These are phyloP conservation scores for Athelia psychrophila DNA, from an alignment of 1,284 basidiomycete species.

Conservation along the genomic window DNA sequence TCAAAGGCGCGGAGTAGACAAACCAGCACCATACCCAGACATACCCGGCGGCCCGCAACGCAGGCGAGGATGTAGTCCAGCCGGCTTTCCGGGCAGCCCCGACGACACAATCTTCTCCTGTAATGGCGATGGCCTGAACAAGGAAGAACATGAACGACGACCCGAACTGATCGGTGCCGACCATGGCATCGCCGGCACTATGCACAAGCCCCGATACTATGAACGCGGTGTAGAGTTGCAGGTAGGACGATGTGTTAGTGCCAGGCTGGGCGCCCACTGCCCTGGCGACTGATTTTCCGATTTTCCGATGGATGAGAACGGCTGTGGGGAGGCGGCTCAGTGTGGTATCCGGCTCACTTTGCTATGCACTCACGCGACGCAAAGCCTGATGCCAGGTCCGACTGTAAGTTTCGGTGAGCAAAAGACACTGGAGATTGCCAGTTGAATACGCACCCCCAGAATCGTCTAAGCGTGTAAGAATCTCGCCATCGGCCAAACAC, in stretches of 20 bases:
- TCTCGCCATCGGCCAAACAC: slow-evolving; percentile 29
- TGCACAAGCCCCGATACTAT: slow-evolving; percentile 17
- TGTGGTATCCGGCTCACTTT: neutral
- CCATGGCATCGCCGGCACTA: slow-evolving; percentile 13
- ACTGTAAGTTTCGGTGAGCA: slow-evolving; percentile 10
- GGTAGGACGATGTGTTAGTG: slow-evolving; percentile 8
- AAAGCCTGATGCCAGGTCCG: slow-evolving; percentile 29
- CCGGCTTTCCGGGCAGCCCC: neutral
- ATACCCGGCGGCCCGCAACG: neutral
- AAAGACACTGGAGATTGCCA: neutral
- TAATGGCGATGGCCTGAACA: slow-evolving; percentile 14
- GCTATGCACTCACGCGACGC: slow-evolving; percentile 16
- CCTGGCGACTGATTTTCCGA: slow-evolving; percentile 10
- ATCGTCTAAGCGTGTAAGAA: slow-evolving; percentile 30
- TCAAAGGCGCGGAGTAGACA: neutral
- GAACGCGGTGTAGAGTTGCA: slow-evolving; percentile 14
- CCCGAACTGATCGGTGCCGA: slow-evolving; percentile 9
- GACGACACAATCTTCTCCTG: slow-evolving; percentile 7
- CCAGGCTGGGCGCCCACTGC: slow-evolving; percentile 11
- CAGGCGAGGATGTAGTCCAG: neutral
- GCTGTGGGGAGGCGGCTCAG: slow-evolving; percentile 9
- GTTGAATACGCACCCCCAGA: slow-evolving; percentile 36
- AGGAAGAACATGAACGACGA: slow-evolving; percentile 17
- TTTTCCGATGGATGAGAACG: slow-evolving; percentile 18
- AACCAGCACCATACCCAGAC: neutral